These are phyloP conservation scores for Colletotrichum costaricense DNA, from an alignment of 2,329 filamentous ascomycete species.

Conservation along the genomic window DNA sequence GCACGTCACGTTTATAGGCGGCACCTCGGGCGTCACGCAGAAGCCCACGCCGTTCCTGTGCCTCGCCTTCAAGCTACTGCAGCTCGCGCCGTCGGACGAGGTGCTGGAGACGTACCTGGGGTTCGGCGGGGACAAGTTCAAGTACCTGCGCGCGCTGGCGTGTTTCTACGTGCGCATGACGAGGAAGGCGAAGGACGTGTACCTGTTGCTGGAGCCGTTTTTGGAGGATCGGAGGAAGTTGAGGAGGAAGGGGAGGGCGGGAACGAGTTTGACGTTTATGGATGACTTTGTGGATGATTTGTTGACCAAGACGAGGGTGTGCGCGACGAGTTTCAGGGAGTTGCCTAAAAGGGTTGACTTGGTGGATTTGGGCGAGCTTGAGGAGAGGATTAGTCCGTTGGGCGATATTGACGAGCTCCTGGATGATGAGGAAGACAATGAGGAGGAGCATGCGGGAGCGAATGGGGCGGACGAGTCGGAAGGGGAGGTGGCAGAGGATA, in stretches of 20 bases:
- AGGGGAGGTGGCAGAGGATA: constrained; percentile 49
- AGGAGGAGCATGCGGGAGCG: constrained; percentile 43
- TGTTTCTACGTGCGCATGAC: constrained; percentile 95
- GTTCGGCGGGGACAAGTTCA: constrained; percentile 80
- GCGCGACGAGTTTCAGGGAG: constrained; percentile 92
- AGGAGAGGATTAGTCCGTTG: constrained; percentile 85
- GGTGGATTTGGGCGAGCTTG: constrained; percentile 89
- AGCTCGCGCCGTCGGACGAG: constrained; percentile 83
- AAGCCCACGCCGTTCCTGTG: constrained; percentile 94
- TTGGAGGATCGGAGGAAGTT: constrained; percentile 87
- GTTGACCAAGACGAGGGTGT: constrained; percentile 88
- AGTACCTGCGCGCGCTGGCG: constrained; percentile 89
- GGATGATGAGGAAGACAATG: constrained; percentile 61
- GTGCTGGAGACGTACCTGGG: constrained; percentile 84
- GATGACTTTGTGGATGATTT: constrained; percentile 96
- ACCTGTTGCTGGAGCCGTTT: constrained; percentile 82
- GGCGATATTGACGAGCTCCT: constrained; percentile 81
- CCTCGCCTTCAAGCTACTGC: constrained; percentile 92
- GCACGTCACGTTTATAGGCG: constrained; percentile 84
- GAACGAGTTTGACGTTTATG: constrained; percentile 81
- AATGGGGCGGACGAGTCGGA: constrained; percentile 50
- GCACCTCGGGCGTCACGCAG: constrained; percentile 86
- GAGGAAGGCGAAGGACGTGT: constrained; percentile 84
- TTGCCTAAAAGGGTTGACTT: constrained; percentile 83
- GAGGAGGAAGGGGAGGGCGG: constrained; percentile 78